phyloP scores from a whole-genome alignment of 495 filamentous ascomycete genomes.

The Lepraria neglecta region DNA sequence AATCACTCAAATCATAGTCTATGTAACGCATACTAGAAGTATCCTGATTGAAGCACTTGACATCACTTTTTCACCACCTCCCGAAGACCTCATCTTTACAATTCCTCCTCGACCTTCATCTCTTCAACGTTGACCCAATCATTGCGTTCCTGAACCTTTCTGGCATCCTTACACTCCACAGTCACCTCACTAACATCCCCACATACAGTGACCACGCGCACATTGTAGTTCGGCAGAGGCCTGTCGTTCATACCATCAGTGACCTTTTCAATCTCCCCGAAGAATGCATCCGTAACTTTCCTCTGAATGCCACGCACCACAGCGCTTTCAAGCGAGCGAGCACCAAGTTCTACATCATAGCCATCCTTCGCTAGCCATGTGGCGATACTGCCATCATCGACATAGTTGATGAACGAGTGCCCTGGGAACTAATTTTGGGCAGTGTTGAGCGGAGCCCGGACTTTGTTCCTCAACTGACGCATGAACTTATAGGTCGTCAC shows the following conservation, averaged over 20 bases:
- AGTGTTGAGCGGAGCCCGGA: conserved; percentile 12
- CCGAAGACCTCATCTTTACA: no score
- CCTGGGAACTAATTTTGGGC: conserved; percentile 5
- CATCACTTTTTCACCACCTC: no score
- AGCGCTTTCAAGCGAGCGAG: conserved; percentile 18
- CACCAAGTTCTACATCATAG: conserved; percentile 19
- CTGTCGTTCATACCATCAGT: conserved; percentile 16
- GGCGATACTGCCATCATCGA: conserved; percentile 17
- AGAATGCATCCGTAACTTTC: not conserved
- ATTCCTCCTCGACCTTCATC: no score
- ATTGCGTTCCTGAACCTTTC: not conserved
- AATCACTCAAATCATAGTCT: no score
- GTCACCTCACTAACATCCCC: not conserved
- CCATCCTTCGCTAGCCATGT: conserved; percentile 12
- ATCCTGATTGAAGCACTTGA: no score
- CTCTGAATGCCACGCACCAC: conserved; percentile 10
- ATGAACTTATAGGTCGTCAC: conserved; percentile 24
- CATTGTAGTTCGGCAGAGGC: conserved; percentile 13
- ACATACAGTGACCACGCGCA: not conserved
- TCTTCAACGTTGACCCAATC: no score
- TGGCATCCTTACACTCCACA: not conserved
- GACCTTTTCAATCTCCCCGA: conserved; percentile 2
- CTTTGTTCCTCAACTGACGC: conserved; percentile 7
- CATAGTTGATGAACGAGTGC: conserved; percentile 14
- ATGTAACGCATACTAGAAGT: no score